These are phyloP conservation scores for Solanum arcanum DNA, from an alignment of 257 asterid genomes.

Conservation along the genomic window DNA sequence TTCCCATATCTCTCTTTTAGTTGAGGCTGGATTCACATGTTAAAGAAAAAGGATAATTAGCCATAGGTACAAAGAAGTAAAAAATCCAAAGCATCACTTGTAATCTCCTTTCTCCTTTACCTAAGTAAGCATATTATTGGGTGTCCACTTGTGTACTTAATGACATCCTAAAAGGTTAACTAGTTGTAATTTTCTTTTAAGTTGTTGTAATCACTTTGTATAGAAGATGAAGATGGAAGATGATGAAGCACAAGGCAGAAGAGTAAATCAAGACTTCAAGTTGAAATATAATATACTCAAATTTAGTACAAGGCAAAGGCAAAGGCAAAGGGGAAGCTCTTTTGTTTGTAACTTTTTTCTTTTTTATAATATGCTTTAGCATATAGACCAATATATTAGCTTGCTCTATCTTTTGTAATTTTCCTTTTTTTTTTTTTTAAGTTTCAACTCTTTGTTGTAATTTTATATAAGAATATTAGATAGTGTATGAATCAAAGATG, in stretches of 20 bases:
- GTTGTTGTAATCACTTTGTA: not conserved
- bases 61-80: not conserved
- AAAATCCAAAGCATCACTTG: not conserved
- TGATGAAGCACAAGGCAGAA: not conserved
- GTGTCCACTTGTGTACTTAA: not conserved
- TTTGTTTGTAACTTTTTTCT: not conserved
- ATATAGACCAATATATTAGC: not conserved
- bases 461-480: not conserved
- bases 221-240: not conserved
- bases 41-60: slow-evolving; percentile 2
- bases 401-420: not conserved
- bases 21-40: slow-evolving; percentile 33
- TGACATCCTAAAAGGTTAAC: not conserved
- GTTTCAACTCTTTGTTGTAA: not conserved
- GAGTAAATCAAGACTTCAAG: not conserved
- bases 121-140: not conserved
- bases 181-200: not conserved
- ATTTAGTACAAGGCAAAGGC: not conserved
- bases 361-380: not conserved
- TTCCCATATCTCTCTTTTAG: slow-evolving; percentile 28
- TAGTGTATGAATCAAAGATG: not conserved
- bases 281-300: not conserved
- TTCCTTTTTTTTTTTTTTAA: not conserved
- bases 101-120: not conserved
- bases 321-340: not conserved